phyloP scores from a whole-genome alignment of 2,329 filamentous ascomycete genomes.

The Curvularia spicifera region DNA sequence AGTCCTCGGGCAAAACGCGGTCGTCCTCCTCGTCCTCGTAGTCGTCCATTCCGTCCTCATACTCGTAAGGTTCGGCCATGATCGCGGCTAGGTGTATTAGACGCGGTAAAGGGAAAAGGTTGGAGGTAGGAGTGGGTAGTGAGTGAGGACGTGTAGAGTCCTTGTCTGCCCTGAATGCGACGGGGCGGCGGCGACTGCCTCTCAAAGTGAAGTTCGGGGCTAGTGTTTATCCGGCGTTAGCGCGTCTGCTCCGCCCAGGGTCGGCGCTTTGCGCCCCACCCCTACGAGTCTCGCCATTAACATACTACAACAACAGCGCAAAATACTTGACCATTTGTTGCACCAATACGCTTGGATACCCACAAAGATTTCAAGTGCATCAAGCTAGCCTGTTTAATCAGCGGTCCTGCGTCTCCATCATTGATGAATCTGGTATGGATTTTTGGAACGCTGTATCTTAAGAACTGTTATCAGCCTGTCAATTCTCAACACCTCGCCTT shows the following conservation, averaged over 20 bases:
- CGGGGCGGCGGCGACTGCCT: slow-evolving; percentile 29
- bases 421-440: neutral
- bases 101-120: slow-evolving; percentile 3
- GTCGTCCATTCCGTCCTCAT: slow-evolving; percentile 69
- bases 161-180: slow-evolving; percentile 31
- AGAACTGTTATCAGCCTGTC: neutral
- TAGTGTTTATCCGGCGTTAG: slow-evolving; percentile 8
- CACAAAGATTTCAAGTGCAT: neutral
- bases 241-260: slow-evolving; percentile 1
- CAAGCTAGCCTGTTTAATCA: neutral
- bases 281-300: neutral
- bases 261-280: slow-evolving; percentile 1
- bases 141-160: slow-evolving; percentile 24
- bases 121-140: slow-evolving; percentile 3
- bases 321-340: neutral
- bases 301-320: neutral
- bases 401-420: neutral
- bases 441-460: neutral
- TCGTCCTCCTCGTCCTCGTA: slow-evolving; percentile 64
- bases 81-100: slow-evolving; percentile 22
- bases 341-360: neutral
- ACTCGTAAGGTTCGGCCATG: slow-evolving; percentile 61
- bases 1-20: slow-evolving; percentile 89
- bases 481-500: neutral
- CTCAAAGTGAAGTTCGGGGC: slow-evolving; percentile 27